Base-by-base conservation (phyloP, 2,329 filamentous ascomycete genomes). In the Stachybotrys elegans region DNA sequence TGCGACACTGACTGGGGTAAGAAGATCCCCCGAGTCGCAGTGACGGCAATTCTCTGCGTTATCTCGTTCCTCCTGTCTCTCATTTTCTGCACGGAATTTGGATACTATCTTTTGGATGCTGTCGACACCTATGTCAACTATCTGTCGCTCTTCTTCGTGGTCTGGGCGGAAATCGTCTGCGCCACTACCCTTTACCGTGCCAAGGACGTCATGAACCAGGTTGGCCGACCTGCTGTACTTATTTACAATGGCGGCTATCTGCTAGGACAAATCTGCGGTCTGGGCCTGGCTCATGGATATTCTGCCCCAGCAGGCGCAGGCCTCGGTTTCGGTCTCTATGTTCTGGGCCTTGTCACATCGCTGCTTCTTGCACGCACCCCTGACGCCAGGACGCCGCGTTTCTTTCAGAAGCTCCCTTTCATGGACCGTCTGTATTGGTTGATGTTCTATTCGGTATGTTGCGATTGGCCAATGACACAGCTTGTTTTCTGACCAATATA, bases 61-160 rank as follows among this genome's bases (percentile, higher is more conserved):
- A 25, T 70, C 0, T 74, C 67, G 0, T 73, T 72, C 38, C 59
- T 77, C 2, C 62, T 76, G 38, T 74, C 70, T 12, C 56, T 79
- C 3, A 67, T 72, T 0, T 79, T 78, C 48, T 76, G 74, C 54
- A 76, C 75, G 0, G 63, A 76, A 32, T 76, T 78, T 23, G 75
- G 75, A 0, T 78, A 74, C 51, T 70, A 72, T 44, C 59, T 74
- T 0, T 62, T 78, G 0, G 70, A 75, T 44, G 75, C 72, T 0
- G 64, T 78, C 4, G 76, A 79, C 40, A 61, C 67, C 9, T 78
- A 69, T 63, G 66, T 77, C 49, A 78, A 76, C 53, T 73, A 78
- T 41, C 51, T 75, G 3, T 61, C 69, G 11, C 58, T 79, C 11
- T 66, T 78, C 47, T 70, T 79, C 53, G 67, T 77, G 35, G 65